Evolutionary conservation across 352 stramenopile genomes (phyloP), one percentile per base, ranked within the genome.

Genomic region (Pythium diclinum): DNA sequence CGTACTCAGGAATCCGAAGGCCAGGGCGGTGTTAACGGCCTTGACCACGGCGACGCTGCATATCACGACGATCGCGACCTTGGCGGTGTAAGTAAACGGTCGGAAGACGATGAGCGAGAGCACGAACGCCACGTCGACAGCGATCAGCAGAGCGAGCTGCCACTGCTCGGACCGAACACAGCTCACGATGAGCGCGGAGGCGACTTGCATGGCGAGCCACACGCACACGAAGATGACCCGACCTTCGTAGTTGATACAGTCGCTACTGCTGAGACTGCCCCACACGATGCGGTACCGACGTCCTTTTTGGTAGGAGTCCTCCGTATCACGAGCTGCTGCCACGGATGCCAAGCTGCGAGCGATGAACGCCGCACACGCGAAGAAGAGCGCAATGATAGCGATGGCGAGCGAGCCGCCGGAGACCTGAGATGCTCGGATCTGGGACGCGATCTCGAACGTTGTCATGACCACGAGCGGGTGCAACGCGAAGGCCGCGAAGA

Each of bases 391-490:
- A 9, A 49, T 30, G 32, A 63, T 57, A 34, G 47, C 47, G 19
- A 40, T 63, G 11, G 32, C 23, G 3, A 63, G 47, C n/a, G 57
- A 56, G 33, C 10, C 47, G 3, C 19, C 19, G 2, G 44, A 38
- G 23, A 44, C 54, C 47, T 33, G 23, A 5, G 9, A 19, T 17
- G 38, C 32, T 16, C 53, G 58, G n/a, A 49, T 61, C 61, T 68
- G 40, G 17, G 60, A 71, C 9, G 56, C 47, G 34, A 65, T 72
- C 23, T 69, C 69, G 34, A 65, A 72, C 23, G 38, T 63, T 21
- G 34, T 32, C 3, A 72, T 25, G 44, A 74, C 51, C 9, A 49
- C 59, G 1, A 77, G n/a, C 1, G 71, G 71, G 19, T 69, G 65
- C 3, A 72, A 14, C 3, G 54, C 54, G 28, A 72, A 52, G 28